Percentiles rank a stretch among this genome's conserved stretches.
Evolutionary conservation across 2,329 filamentous ascomycete genomes (phyloP).

Genomic region (Cladophialophora yegresii): DNA sequence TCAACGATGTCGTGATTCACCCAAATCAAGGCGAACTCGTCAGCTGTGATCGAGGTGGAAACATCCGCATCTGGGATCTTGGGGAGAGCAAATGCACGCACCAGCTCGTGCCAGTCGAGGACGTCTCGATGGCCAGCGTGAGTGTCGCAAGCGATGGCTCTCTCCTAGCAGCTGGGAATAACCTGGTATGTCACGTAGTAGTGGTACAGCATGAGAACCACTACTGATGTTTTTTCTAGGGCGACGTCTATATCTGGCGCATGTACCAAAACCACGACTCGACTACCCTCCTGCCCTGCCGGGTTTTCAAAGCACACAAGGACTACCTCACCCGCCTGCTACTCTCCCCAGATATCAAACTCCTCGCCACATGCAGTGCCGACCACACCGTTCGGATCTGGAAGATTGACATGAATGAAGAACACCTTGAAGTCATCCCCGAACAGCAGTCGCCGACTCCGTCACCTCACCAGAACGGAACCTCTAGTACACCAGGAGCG

Average conservation of each 20-base stretch:
- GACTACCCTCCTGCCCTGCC: conserved; percentile 81
- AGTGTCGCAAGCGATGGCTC: conserved; percentile 94
- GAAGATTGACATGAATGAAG: conserved; percentile 74
- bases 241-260: conserved; percentile 96
- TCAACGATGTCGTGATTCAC: conserved; percentile 99
- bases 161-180: conserved; percentile 90
- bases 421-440: conserved; percentile 41
- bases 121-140: conserved; percentile 89
- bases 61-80: conserved; percentile 92
- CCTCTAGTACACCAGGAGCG: background rate
- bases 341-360: conserved; percentile 88
- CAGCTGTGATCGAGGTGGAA: conserved; percentile 88
- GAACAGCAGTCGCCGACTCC: conserved; percentile 14
- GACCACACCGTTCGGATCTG: conserved; percentile 96
- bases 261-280: conserved; percentile 80
- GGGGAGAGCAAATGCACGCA: conserved; percentile 97
- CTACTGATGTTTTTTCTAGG: conserved; percentile 54
- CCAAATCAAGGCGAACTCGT: conserved; percentile 98
- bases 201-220: background rate
- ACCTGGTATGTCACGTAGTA: conserved; percentile 60
- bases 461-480: conserved; percentile 2
- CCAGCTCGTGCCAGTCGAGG: conserved; percentile 93
- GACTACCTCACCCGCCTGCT: conserved; percentile 92
- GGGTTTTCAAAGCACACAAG: conserved; percentile 85
- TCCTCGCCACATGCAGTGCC: conserved; percentile 88